Evolutionary conservation across 768 basidiomycete genomes (phyloP).

Genomic region (Tylopilus cervinicoccineus): DNA sequence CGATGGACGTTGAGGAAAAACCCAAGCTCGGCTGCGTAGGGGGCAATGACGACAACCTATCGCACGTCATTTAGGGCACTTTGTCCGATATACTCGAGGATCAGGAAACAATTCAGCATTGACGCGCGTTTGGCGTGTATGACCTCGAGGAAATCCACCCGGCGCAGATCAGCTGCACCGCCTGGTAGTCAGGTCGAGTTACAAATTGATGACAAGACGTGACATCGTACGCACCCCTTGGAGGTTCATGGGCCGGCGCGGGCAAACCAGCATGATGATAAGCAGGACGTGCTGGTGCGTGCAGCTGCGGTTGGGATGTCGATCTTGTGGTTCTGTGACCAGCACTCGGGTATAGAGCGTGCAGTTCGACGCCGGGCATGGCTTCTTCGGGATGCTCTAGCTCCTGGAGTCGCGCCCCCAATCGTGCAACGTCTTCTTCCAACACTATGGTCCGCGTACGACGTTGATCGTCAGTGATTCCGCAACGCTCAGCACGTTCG

Average conservation of each 20-base stretch:
- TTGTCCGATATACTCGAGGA: not conserved
- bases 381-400: conserved; percentile 50
- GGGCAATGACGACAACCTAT: conserved; percentile 41
- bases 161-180: not conserved
- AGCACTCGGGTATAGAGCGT: conserved; percentile 42
- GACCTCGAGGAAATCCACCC: not conserved
- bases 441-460: conserved; percentile 57
- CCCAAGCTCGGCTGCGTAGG: conserved; percentile 55
- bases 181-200: not conserved
- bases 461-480: conserved; percentile 62
- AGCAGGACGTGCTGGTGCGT: no score
- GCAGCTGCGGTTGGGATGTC: not conserved
- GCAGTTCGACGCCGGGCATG: conserved; percentile 45
- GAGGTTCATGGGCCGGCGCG: not conserved
- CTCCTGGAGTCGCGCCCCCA: conserved; percentile 56
- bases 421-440: conserved; percentile 53
- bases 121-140: conserved; percentile 10
- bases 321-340: not conserved
- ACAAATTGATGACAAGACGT: no score
- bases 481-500: conserved; percentile 63
- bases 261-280: not conserved
- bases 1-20: conserved; percentile 58
- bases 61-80: not conserved
- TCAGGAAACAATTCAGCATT: not conserved
- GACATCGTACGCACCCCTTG: conserved; percentile 1